phyloP scores from a whole-genome alignment of 768 basidiomycete species.

The Termitomyces sp. region DNA sequence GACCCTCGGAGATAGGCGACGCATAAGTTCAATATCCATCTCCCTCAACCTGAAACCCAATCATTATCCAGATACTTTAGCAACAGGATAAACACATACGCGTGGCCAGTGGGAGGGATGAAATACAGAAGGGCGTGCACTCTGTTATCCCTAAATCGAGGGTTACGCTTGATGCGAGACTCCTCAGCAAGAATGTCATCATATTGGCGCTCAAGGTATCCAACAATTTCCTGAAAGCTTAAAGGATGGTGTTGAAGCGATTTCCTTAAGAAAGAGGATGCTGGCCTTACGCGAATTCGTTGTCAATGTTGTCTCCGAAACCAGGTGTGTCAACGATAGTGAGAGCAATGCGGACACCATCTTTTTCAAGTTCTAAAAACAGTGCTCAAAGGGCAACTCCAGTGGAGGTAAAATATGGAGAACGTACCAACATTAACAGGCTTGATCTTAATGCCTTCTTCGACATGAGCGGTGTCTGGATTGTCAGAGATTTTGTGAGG shows the following conservation, averaged over 20 bases:
- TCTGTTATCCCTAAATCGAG: conserved; percentile 97
- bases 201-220: conserved; percentile 97
- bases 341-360: conserved; percentile 95
- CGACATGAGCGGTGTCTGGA: conserved; percentile 88
- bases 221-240: conserved; percentile 96
- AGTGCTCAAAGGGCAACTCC: conserved; percentile 6
- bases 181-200: conserved; percentile 98
- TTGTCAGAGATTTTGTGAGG: conserved; percentile 82
- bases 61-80: conserved; percentile 2
- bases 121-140: conserved; percentile 97
- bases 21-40: conserved; percentile 99
- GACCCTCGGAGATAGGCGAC: conserved; percentile 93
- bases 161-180: conserved; percentile 98
- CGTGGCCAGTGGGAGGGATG: conserved; percentile 96
- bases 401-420: conserved; percentile 1
- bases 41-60: conserved; percentile 69
- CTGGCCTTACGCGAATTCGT: conserved; percentile 86
- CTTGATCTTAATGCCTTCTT: conserved; percentile 93
- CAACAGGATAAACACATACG: conserved; percentile 51
- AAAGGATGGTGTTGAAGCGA: conserved; percentile 1
- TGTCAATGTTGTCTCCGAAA: conserved; percentile 98
- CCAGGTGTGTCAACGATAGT: conserved; percentile 99
- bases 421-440: conserved; percentile 87
- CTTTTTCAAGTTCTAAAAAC: conserved; percentile 88
- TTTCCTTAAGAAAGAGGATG: conserved; percentile 2